Evolutionary conservation across 768 basidiomycete species (phyloP).

Genomic region (Rubroboletus satanas): DNA sequence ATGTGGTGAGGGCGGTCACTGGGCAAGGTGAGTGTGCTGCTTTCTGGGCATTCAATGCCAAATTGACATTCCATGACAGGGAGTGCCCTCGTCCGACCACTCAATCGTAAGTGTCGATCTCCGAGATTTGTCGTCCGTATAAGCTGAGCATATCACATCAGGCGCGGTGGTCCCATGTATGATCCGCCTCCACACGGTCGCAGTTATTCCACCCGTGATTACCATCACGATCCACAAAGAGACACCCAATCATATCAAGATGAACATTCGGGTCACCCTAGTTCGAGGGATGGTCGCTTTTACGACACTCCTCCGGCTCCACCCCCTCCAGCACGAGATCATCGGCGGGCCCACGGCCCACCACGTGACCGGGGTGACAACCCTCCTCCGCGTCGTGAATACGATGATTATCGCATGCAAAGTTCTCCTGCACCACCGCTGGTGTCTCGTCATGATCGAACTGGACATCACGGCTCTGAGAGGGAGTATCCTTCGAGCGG

Average conservation of each 20-base stretch:
- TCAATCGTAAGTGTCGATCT: conserved; percentile 42
- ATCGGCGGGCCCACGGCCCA: conserved; percentile 56
- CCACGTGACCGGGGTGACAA: conserved; percentile 63
- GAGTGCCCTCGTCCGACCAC: conserved; percentile 63
- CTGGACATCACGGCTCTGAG: conserved; percentile 30
- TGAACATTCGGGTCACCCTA: conserved; percentile 47
- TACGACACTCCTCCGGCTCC: conserved; percentile 45
- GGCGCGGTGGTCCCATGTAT: conserved; percentile 39
- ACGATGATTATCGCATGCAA: conserved; percentile 65
- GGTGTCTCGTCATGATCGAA: conserved; percentile 55
- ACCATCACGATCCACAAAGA: conserved; percentile 39
- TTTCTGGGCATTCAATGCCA: neutral
- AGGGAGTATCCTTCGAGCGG: conserved; percentile 47
- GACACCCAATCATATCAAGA: conserved; percentile 47
- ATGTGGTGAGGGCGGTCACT: conserved; percentile 82
- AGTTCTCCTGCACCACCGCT: conserved; percentile 45
- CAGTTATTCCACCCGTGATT: conserved; percentile 50
- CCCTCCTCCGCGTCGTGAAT: conserved; percentile 58
- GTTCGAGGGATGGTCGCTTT: conserved; percentile 53
- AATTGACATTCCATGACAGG: conserved; percentile 35
- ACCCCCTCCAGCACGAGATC: conserved; percentile 47
- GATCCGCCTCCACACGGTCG: conserved; percentile 58
- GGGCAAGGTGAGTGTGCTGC: conserved; percentile 65
- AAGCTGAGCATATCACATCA: conserved; percentile 18
- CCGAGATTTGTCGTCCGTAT: neutral